phyloP scores from a whole-genome alignment of 805 yeast species.

The Spathaspora sp. region DNA sequence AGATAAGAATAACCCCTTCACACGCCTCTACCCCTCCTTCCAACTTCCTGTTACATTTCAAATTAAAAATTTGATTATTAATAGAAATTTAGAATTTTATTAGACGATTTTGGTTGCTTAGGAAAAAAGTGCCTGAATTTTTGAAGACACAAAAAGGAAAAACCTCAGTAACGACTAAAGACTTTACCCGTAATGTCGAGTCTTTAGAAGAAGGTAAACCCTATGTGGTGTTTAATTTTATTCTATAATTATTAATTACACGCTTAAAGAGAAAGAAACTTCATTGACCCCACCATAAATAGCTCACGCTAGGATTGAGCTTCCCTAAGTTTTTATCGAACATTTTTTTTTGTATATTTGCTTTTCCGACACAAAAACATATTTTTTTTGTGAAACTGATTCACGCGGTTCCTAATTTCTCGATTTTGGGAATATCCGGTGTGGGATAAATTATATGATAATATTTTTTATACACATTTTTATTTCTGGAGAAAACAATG shows the following conservation, averaged over 20 bases:
- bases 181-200: background rate
- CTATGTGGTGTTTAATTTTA: background rate
- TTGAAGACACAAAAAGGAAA: background rate
- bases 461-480: background rate
- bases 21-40: background rate
- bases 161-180: background rate
- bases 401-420: background rate
- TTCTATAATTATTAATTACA: background rate
- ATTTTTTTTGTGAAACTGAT: background rate
- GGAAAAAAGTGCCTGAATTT: background rate
- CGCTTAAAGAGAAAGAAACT: background rate
- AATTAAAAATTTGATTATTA: background rate
- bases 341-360: background rate
- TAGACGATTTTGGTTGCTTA: background rate
- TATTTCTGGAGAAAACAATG: background rate
- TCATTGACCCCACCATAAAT: conserved; percentile 1
- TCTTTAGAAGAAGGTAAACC: background rate
- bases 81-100: background rate
- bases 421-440: conserved; percentile 1
- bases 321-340: background rate
- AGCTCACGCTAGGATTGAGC: background rate
- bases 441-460: background rate
- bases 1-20: background rate
- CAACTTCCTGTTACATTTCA: background rate
- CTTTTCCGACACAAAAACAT: background rate